Conservation (phyloP, 257 asterid species). For the Asclepias syriaca region DNA sequence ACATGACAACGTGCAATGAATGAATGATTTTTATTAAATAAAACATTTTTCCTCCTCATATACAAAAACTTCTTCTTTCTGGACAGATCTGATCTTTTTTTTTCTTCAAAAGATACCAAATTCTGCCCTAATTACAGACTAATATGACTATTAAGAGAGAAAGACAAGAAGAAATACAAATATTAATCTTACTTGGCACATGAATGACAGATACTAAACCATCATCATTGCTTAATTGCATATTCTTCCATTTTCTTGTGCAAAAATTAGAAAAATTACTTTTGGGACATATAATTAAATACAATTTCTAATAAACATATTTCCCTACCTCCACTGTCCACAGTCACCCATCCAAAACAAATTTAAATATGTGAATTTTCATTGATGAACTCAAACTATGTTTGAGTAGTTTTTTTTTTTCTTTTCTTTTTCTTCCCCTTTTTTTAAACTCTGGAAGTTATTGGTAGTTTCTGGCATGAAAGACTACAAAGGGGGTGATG, state of each 20-base stretch:
- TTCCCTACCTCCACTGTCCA: not conserved
- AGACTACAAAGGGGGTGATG: not conserved
- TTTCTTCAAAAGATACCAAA: not conserved
- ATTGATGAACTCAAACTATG: not conserved
- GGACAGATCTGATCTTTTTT: constrained; percentile 15
- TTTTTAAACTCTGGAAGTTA: too few relatives aligned
- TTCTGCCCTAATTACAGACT: constrained; percentile 20
- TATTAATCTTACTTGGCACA: constrained; percentile 13
- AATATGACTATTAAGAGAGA: constrained; percentile 14
- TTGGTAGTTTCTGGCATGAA: not conserved
- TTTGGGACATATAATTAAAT: not conserved
- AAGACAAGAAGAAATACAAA: not conserved
- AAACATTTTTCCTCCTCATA: constrained; percentile 3
- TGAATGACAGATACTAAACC: constrained; percentile 22
- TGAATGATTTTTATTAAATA: not conserved
- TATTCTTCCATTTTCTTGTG: not conserved
- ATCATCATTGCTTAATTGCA: not conserved
- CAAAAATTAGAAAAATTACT: constrained; percentile 2
- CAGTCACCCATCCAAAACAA: not conserved
- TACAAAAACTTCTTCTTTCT: constrained; percentile 4
- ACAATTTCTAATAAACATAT: not conserved
- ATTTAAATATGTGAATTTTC: not conserved
- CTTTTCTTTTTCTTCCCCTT: not conserved
- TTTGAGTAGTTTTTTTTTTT: not conserved
- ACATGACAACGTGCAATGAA: not conserved